Evolutionary conservation across 2,329 filamentous ascomycete species (phyloP), one percentile per base, ranked within the genome.

Genomic region (Penicillium digitatum): DNA sequence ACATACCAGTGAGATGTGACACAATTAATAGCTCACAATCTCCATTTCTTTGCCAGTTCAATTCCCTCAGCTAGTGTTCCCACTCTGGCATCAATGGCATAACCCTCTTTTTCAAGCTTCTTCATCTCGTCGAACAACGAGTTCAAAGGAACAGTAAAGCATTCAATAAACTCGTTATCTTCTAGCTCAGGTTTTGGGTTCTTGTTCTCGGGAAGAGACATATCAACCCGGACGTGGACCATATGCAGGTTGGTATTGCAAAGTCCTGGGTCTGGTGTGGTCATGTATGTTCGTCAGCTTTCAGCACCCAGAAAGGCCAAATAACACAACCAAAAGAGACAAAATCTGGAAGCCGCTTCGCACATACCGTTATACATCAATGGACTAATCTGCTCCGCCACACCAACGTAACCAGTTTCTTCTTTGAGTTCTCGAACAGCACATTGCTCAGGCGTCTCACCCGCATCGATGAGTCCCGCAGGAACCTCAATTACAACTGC

Each of bases 161-260:
- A 86, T 69, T 92, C 88, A 66, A 93, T 92, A 68, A 91, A 92
- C 73, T 93, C 89, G 59, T 85, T 87, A 26, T 91, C 88, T 68
- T 93, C 88, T 7, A 92, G 78, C 67, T 87, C 76, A 0, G 88
- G 85, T 69, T 85, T 79, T 1, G 83, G 84, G 50, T 88, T 78
- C 68, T 86, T 81, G 68, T 93, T 93, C 63, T 85, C 85, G 0
- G 86, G 81, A 1, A 84, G 75, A 5, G 75, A 79, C 79, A 88
- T 83, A 70, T 93, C 87, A 59, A 93, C 82, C 1, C 78, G 81
- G 39, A 92, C 83, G 66, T 92, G 88, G 14, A 92, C 84, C 74
- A 79, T 78, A 49, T 78, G 77, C 26, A 78, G 68, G 56, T 79
- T 79, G 16, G 77, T 79, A 54, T 79, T 79, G 61, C 75, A 78